phyloP scores from a whole-genome alignment of 2,329 filamentous ascomycete genomes.

The Calycina marina region DNA sequence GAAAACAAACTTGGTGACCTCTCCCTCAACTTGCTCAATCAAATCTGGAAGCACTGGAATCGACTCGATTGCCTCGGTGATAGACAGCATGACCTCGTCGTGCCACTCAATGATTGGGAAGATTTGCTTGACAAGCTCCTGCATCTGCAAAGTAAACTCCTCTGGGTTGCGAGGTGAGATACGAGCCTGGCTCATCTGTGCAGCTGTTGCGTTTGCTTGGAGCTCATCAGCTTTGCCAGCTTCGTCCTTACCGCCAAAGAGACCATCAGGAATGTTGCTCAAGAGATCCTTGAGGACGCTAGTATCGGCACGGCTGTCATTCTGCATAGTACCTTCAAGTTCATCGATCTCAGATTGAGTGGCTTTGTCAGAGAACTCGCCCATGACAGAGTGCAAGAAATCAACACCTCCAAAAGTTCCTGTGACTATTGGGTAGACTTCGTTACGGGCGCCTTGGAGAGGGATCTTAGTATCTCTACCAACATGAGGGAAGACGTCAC shows the following conservation, averaged over 20 bases:
- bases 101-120: conserved; percentile 87
- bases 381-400: conserved; percentile 76
- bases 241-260: conserved; percentile 65
- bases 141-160: conserved; percentile 65
- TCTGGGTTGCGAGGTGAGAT: conserved; percentile 72
- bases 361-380: conserved; percentile 72
- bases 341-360: conserved; percentile 84
- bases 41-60: conserved; percentile 76
- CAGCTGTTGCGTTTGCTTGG: conserved; percentile 56
- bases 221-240: conserved; percentile 66
- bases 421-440: conserved; percentile 72
- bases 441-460: conserved; percentile 47
- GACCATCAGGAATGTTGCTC: conserved; percentile 64
- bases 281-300: conserved; percentile 68
- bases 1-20: conserved; percentile 81
- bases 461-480: conserved; percentile 58
- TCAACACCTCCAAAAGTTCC: conserved; percentile 93
- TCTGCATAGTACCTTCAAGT: conserved; percentile 67
- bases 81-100: conserved; percentile 70
- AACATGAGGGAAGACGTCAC: conserved; percentile 73
- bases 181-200: conserved; percentile 60
- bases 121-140: conserved; percentile 60
- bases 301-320: conserved; percentile 47
- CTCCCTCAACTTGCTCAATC: conserved; percentile 74
- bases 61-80: conserved; percentile 65